These are phyloP conservation scores for Kluyveromyces nonfermentans DNA, from an alignment of 805 yeast genomes.

Conservation along the genomic window DNA sequence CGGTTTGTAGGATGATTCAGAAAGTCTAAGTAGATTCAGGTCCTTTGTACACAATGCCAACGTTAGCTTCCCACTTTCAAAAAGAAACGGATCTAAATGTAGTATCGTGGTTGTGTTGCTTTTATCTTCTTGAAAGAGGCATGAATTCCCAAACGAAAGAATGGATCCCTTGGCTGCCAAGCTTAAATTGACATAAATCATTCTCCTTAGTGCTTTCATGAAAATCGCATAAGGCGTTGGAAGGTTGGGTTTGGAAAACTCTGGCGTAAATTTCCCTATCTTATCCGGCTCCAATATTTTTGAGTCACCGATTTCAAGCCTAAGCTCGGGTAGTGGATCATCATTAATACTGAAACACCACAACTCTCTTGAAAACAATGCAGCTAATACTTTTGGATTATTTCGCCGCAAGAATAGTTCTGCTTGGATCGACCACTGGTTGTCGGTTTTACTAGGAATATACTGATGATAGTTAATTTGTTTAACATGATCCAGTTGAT, in stretches of 20 bases:
- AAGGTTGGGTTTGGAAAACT: constrained; percentile 29
- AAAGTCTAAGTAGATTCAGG: constrained; percentile 25
- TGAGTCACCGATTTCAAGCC: constrained; percentile 7
- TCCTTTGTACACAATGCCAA: constrained; percentile 28
- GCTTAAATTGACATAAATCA: constrained; percentile 29
- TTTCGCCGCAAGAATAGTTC: constrained; percentile 31
- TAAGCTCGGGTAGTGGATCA: constrained; percentile 28
- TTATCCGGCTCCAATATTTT: constrained; percentile 19
- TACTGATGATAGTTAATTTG: constrained; percentile 28
- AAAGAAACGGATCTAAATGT: constrained; percentile 40
- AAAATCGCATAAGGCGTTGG: constrained; percentile 39
- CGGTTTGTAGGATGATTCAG: constrained; percentile 17
- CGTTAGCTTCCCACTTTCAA: constrained; percentile 36
- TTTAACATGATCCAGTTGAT: constrained; percentile 21
- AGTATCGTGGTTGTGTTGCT: constrained; percentile 24
- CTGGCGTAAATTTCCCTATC: constrained; percentile 26
- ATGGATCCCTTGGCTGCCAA: constrained; percentile 28
- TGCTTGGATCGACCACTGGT: constrained; percentile 34
- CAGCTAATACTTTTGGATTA: constrained; percentile 30
- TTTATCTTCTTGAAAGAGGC: constrained; percentile 19
- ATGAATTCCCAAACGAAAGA: constrained; percentile 44
- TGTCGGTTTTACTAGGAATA: constrained; percentile 28
- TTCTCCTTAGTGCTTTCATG: constrained; percentile 40
- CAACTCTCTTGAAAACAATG: constrained; percentile 33
- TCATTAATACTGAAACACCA: constrained; percentile 37